Conservation (phyloP, 176 grass and related monocot genomes). For the Avena sativa region DNA sequence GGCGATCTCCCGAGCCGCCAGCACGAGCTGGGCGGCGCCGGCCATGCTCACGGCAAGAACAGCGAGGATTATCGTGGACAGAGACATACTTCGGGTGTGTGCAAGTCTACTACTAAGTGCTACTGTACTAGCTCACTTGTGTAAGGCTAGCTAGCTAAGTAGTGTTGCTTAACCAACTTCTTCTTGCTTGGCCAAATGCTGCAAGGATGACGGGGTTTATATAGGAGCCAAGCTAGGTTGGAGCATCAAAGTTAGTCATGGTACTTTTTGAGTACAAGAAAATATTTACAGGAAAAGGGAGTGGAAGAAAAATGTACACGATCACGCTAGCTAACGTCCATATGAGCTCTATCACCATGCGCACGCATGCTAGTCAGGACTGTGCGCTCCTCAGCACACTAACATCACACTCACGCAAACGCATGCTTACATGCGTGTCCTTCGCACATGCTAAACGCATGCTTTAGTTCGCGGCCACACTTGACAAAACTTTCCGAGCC, state of each 20-base stretch:
- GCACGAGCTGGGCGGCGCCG: neutral
- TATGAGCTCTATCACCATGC: neutral
- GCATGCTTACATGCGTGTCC: neutral
- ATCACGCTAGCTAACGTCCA: neutral
- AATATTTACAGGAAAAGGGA: neutral
- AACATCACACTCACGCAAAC: neutral
- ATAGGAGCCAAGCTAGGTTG: conserved; percentile 30
- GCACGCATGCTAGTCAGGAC: too few relatives aligned
- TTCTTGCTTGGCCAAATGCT: conserved; percentile 24
- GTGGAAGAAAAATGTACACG: neutral
- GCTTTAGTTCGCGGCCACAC: neutral
- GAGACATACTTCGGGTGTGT: conserved; percentile 27
- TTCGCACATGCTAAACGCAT: neutral
- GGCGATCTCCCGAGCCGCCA: conserved; percentile 38
- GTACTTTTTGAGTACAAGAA: neutral
- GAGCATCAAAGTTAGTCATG: neutral
- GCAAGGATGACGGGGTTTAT: conserved; percentile 50
- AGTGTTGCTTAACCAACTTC: neutral
- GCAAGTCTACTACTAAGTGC: neutral
- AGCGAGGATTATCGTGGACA: conserved; percentile 23
- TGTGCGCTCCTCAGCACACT: neutral
- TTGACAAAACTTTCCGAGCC: neutral
- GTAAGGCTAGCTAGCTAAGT: conserved; percentile 4
- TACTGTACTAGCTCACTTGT: neutral
- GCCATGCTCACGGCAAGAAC: neutral